Evolutionary conservation across 495 filamentous ascomycete species (phyloP), one percentile per base, ranked within the genome.

Genomic region (Ramalina peruviana): DNA sequence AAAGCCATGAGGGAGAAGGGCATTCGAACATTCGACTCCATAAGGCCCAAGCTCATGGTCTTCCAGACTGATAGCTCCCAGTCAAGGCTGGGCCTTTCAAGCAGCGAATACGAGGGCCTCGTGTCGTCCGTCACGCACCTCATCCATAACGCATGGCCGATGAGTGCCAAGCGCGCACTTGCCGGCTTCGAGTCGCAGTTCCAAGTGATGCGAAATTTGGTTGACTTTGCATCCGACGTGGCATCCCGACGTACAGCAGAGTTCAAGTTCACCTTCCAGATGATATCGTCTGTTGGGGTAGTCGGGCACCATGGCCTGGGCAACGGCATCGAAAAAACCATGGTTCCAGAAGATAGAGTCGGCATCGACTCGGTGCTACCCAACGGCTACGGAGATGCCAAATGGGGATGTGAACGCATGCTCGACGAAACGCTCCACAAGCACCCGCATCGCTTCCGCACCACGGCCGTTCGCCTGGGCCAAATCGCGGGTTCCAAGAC

Each of bases 141-240:
- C 19, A 55, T 79, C 30, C 75, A 80, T 57, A 78, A 75, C 46
- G 76, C 76, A 6, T 79, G 74, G 75, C 73, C 72, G 0, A 78
- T 80, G 75, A 72, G 65, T 50, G 65, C 54, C 20, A 70, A 59
- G 27, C 59, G 69, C 1, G 60, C 67, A 0, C 25, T 80, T 0
- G 52, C 60, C 1, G 64, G 57, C 9, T 74, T 75, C 36, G 73
- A 74, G 49, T 44, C 65, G 0, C 75, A 79, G 47, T 75, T 81
- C 51, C 48, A 59, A 10, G 54, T 65, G 7, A 62, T 77, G 62
- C 60, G 64, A 1, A 72, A 72, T 46, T 56, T 78, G 6, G 46
- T 75, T 17, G 60, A 72, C 25, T 60, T 80, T 11, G 71, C 72
- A 0, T 26, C 55, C 0, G 68, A 66, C 0, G 62, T 62, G 9